Base-by-base conservation (phyloP, 1,139 yeast genomes). In the Kodamaea sp. region DNA sequence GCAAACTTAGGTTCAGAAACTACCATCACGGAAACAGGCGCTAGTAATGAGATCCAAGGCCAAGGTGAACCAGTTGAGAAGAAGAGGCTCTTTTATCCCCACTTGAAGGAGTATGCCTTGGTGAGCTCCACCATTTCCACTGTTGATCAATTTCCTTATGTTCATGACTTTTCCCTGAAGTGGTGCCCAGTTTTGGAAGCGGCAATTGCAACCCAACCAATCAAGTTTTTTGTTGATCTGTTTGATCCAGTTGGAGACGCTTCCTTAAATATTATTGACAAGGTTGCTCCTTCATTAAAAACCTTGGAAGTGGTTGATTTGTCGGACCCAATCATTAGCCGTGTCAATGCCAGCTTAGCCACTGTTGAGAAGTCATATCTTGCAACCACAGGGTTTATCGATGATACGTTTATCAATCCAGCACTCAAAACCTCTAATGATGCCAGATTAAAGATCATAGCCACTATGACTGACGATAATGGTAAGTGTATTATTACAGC, bases 311-410 rank as follows among this genome's bases (percentile, higher is more conserved):
- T 61, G 41, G 52, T 59, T 24, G 71, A 71, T 41, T 48, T 73
- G 19, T 63, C 70, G 26, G 59, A 65, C 32, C 71, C 77, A 1
- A 59, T 74, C 32, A 58, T 70, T 3, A 55, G 61, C 33, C 81
- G 82, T 3, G 42, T 68, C 6, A 45, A 59, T 24, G 59, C 60
- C 16, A 54, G 64, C 11, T 53, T 66, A 12, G 50, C 61, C 35
- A 53, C 62, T 8, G 23, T 28, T 15, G 38, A 34, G 15, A 11
- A 22, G 5, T 25, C 34, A 7, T 19, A 22, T 9, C 29, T 28
- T 10, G 20, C 31, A 5, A 24, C 40, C 8, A 33, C 29, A 15
- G 6, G n/a, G 12, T 32, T 37, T 4, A 32, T 36, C 5, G 24
- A 23, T 14, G 31, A 22, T 24, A 28, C 24, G 2, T 18, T 45